Percentiles rank a stretch among this genome's conserved stretches.
Conservation (phyloP, 1,284 basidiomycete genomes). For the Trichosporon sp. region DNA sequence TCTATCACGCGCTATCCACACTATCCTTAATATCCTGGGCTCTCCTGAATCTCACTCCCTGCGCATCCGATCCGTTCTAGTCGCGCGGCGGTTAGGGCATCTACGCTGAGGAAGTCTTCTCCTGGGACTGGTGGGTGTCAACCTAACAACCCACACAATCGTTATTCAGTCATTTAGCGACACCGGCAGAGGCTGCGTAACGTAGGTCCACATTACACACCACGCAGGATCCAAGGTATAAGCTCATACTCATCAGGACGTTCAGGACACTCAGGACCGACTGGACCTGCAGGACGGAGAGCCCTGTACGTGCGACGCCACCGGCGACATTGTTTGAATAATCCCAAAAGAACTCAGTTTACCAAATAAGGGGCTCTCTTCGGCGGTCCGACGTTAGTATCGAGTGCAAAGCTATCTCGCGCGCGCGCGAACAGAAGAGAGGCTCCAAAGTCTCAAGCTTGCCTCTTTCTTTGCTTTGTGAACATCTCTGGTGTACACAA, state of each 20-base stretch:
- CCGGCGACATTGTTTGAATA: constrained; percentile 1
- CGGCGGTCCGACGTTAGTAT: background rate
- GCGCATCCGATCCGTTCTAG: background rate
- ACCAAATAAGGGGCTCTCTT: constrained; percentile 1
- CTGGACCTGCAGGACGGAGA: background rate
- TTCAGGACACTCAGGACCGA: background rate
- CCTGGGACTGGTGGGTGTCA: background rate
- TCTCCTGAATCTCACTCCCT: background rate
- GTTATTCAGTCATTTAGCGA: background rate
- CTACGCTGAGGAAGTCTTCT: background rate
- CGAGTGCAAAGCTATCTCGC: background rate
- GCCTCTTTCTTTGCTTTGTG: background rate
- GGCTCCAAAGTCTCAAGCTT: background rate
- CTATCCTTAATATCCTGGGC: background rate
- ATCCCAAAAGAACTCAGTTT: constrained; percentile 5
- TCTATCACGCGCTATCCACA: background rate
- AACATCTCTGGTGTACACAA: background rate
- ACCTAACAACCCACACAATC: constrained; percentile 3
- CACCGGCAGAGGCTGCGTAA: background rate
- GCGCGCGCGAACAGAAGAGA: no score
- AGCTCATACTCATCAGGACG: constrained; percentile 1
- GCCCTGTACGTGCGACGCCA: constrained; percentile 2
- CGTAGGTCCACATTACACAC: background rate
- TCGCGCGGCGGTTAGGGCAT: background rate
- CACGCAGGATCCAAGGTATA: background rate